Evolutionary conservation across 2,329 filamentous ascomycete genomes (phyloP), one percentile per base, ranked within the genome.

Genomic region (Exophiala phaeomuriformis): DNA sequence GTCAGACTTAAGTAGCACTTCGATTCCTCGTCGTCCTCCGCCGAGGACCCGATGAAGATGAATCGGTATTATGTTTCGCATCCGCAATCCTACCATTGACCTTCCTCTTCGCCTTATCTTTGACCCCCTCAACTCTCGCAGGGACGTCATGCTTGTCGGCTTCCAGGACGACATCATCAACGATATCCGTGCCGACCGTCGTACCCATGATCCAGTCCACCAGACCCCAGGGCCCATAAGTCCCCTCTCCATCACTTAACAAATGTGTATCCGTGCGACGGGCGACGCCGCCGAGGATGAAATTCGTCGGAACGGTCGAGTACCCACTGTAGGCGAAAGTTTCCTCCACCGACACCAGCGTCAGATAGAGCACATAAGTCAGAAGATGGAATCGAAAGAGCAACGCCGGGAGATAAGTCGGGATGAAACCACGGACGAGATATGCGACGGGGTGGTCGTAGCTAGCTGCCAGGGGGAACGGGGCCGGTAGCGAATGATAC

Each of bases 311-410:
- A 50, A 83, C 68, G 1, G 77, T 69, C 1, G 74, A 77, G 66
- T 83, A 84, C 1, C 80, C 81, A 1, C 77, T 82, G 64, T 78
- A 80, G 1, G 78, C 74, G 58, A 83, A 80, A 0, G 79, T 74
- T 56, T 82, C 80, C 60, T 83, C 79, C 0, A 83, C 64, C n/a
- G 78, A 81, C 52, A 79, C 70, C 27, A 80, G 54, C 0, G 72
- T 68, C 12, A 81, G 66, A 52, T 82, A 77, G 30, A 81, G 58
- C 39, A 81, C 69, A 67, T 78, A 83, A 2, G 79, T 81, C 53
- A 83, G 68, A 48, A 83, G 75, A 65, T 83, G 81, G 68, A 81
- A 80, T 52, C 80, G 77, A 64, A 81, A 75, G 12, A 78, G 57
- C 35, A 77, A 68, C 1, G 79, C 79, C 1, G 81, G 78, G 1